Conservation (phyloP, 192 early-diverging fungal genomes). For the Coemansia javaensis region DNA sequence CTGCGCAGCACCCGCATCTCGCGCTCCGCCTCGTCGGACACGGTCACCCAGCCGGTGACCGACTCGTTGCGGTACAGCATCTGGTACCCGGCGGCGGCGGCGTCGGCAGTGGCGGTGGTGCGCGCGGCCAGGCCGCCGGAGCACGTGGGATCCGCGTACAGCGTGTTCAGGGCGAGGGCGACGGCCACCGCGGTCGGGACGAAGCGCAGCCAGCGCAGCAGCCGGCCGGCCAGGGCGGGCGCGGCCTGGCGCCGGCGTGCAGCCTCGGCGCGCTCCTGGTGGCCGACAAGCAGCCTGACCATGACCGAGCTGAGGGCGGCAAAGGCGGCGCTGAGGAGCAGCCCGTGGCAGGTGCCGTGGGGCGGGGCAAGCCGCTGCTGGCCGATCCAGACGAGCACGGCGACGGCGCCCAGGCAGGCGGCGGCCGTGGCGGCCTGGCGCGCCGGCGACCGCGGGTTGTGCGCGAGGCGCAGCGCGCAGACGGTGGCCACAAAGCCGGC, state of each 20-base stretch:
- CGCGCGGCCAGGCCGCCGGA: conserved; percentile 38
- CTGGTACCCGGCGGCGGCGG: conserved; percentile 10
- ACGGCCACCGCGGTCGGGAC: conserved; percentile 7
- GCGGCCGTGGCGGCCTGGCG: conserved; percentile 5
- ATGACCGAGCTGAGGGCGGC: conserved; percentile 19
- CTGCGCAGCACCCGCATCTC: conserved; percentile 71
- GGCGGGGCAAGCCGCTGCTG: not conserved
- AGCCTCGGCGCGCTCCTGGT: conserved; percentile 17
- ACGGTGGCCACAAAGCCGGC: conserved; percentile 50
- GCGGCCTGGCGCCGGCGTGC: not conserved
- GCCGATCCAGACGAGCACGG: conserved; percentile 12
- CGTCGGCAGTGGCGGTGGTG: conserved; percentile 17
- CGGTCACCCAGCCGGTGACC: conserved; percentile 74
- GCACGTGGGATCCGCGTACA: conserved; percentile 52
- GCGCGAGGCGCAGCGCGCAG: conserved; percentile 29
- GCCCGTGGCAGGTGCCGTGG: conserved; percentile 17
- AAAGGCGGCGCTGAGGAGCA: conserved; percentile 21
- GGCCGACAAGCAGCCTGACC: conserved; percentile 26
- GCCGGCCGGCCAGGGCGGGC: not conserved
- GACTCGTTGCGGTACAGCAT: conserved; percentile 74
- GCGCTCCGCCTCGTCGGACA: conserved; percentile 53
- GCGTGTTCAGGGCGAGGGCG: conserved; percentile 13
- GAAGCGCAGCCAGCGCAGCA: conserved; percentile 18
- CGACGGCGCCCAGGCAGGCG: conserved; percentile 6
- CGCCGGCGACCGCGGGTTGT: conserved; percentile 5